These are phyloP conservation scores for Auricularia heimuer DNA, from an alignment of 768 basidiomycete species.

Conservation along the genomic window DNA sequence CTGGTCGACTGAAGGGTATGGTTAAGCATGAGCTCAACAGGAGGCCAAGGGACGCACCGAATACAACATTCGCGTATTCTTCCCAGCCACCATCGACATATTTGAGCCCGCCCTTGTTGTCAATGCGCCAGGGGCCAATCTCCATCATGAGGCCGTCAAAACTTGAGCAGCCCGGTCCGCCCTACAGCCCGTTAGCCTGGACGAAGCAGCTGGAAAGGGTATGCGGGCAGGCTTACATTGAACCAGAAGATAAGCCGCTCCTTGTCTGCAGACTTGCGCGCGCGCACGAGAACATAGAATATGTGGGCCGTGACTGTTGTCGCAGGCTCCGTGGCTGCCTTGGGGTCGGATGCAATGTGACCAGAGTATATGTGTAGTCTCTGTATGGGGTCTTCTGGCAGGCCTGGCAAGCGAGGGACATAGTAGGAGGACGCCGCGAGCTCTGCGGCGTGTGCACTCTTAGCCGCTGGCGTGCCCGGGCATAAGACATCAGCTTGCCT, in stretches of 20 bases:
- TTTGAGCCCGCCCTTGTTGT: conserved; percentile 60
- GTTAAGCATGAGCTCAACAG: not conserved
- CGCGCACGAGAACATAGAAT: conserved; percentile 86
- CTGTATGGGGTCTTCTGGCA: conserved; percentile 59
- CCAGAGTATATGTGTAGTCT: conserved; percentile 79
- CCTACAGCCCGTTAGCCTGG: conserved; percentile 34
- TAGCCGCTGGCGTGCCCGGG: not conserved
- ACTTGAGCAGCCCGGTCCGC: conserved; percentile 93
- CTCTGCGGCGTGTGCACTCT: not conserved
- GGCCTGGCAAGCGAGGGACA: conserved; percentile 62
- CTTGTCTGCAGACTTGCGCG: conserved; percentile 78
- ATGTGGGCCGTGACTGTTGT: conserved; percentile 68
- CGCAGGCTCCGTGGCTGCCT: conserved; percentile 35
- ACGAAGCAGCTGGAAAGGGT: conserved; percentile 1
- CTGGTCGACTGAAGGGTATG: conserved; percentile 68
- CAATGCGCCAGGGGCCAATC: conserved; percentile 83
- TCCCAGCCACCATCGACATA: conserved; percentile 89
- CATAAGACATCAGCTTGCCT: not conserved
- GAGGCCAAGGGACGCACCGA: conserved; percentile 42
- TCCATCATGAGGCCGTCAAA: conserved; percentile 99
- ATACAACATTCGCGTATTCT: conserved; percentile 91
- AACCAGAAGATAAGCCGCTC: conserved; percentile 94
- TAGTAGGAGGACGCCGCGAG: conserved; percentile 69
- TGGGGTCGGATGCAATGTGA: conserved; percentile 72
- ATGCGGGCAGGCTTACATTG: conserved; percentile 48